Evolutionary conservation across 2,329 filamentous ascomycete genomes (phyloP).

Genomic region (Huntiella decipiens): DNA sequence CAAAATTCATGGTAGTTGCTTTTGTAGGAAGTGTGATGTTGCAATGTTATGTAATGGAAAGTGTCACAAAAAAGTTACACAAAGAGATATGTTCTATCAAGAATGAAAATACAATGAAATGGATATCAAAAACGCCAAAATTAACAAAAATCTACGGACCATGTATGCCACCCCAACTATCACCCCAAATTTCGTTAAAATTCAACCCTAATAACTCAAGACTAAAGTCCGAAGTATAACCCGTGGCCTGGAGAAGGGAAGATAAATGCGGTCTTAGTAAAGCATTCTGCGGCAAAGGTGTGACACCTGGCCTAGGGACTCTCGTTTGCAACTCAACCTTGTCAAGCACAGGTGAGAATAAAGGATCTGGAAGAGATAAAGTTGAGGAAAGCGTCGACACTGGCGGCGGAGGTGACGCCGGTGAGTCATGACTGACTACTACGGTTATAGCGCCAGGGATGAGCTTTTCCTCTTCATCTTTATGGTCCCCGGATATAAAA

Average conservation of each 20-base stretch:
- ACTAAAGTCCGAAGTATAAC: conserved; percentile 33
- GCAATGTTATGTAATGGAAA: too few relatives aligned
- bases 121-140: too few relatives aligned
- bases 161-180: conserved; percentile 24
- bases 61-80: too few relatives aligned
- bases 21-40: too few relatives aligned
- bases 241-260: conserved; percentile 15
- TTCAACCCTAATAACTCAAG: conserved; percentile 34
- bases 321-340: too few relatives aligned
- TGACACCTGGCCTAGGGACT: too few relatives aligned
- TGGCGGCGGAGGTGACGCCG: not conserved
- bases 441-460: too few relatives aligned
- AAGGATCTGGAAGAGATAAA: conserved; percentile 7
- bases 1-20: too few relatives aligned
- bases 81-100: too few relatives aligned
- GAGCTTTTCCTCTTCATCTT: too few relatives aligned
- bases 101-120: too few relatives aligned
- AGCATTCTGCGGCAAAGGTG: not conserved
- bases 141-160: not conserved
- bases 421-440: too few relatives aligned
- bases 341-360: conserved; percentile 13
- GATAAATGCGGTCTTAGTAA: conserved; percentile 10
- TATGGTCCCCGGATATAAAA: not conserved
- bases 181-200: conserved; percentile 36
- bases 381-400: conserved; percentile 3